Conservation (phyloP, 805 yeast species). For the Cyberlindnera maclurae region DNA sequence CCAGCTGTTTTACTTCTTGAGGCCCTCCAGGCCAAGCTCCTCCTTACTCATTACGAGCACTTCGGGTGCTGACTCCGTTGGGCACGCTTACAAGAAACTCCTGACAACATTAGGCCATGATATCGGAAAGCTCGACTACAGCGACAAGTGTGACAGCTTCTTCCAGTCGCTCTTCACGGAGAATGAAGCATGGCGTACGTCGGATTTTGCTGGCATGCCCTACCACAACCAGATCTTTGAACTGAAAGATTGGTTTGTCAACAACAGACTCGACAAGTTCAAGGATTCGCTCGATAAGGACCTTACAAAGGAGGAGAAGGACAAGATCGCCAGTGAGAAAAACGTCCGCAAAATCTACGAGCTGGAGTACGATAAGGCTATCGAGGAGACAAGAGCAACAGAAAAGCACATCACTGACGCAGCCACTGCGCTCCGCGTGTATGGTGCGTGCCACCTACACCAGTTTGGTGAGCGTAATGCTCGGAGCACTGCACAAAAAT, state of each 20-base stretch:
- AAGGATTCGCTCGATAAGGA: slow-evolving; percentile 5
- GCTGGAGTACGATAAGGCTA: slow-evolving; percentile 13
- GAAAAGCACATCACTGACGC: slow-evolving; percentile 22
- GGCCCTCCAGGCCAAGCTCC: not conserved
- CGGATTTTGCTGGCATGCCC: slow-evolving; percentile 14
- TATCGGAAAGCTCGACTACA: slow-evolving; percentile 2
- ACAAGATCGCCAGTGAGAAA: slow-evolving; percentile 10
- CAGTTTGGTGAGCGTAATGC: slow-evolving; percentile 10
- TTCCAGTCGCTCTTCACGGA: slow-evolving; percentile 21
- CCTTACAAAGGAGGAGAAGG: slow-evolving; percentile 10
- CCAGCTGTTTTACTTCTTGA: slow-evolving; percentile 2
- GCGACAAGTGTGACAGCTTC: slow-evolving; percentile 25
- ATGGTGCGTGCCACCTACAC: slow-evolving; percentile 23
- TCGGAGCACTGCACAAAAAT: slow-evolving; percentile 10
- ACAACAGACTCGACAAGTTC: slow-evolving; percentile 10
- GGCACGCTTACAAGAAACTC: not conserved
- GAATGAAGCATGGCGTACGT: slow-evolving; percentile 18
- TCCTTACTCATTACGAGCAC: not conserved
- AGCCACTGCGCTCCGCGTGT: slow-evolving; percentile 23
- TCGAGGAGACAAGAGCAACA: slow-evolving; percentile 14
- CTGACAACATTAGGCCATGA: not conserved
- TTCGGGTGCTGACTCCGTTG: not conserved
- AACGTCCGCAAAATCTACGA: slow-evolving; percentile 11
- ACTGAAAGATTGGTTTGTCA: slow-evolving; percentile 13
- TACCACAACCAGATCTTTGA: slow-evolving; percentile 19